A percentile compares a stretch with the other conserved stretches of the same genome.
Evolutionary conservation across 2,329 filamentous ascomycete species (phyloP).

Genomic region (Aureobasidium zeae): DNA sequence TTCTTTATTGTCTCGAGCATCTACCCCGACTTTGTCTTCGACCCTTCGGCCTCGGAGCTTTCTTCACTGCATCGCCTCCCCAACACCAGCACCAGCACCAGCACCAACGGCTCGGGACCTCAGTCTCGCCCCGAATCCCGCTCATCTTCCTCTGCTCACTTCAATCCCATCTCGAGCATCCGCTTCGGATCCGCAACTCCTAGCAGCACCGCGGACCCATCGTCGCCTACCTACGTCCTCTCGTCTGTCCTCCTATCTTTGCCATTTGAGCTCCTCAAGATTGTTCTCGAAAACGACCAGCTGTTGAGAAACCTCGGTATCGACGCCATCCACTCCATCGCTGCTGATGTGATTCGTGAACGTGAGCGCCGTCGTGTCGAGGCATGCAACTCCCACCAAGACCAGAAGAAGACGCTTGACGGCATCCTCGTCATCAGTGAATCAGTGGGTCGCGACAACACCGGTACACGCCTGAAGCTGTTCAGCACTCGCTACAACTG

Average conservation of each 20-base stretch:
- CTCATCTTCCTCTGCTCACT: slow-evolving; percentile 20
- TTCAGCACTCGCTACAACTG: not conserved
- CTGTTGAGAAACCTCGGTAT: slow-evolving; percentile 39
- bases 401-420: slow-evolving; percentile 3
- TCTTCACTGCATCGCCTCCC: slow-evolving; percentile 42
- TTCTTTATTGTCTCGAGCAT: slow-evolving; percentile 54
- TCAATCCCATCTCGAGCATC: slow-evolving; percentile 50
- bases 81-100: not conserved
- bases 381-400: not conserved
- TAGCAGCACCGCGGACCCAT: slow-evolving; percentile 33
- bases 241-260: slow-evolving; percentile 62
- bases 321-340: not conserved
- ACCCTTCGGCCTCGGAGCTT: slow-evolving; percentile 40
- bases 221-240: slow-evolving; percentile 40
- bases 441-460: not conserved
- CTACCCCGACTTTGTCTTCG: slow-evolving; percentile 51
- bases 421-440: not conserved
- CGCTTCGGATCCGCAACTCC: slow-evolving; percentile 59
- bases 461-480: slow-evolving; percentile 7
- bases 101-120: not conserved
- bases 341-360: slow-evolving; percentile 2
- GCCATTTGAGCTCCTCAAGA: slow-evolving; percentile 58
- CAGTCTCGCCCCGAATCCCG: too few relatives aligned
- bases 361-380: slow-evolving; percentile 9
- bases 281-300: slow-evolving; percentile 52